These are phyloP conservation scores for Saccharomyces hybrid DNA, from an alignment of 1,139 yeast species.

Conservation along the genomic window DNA sequence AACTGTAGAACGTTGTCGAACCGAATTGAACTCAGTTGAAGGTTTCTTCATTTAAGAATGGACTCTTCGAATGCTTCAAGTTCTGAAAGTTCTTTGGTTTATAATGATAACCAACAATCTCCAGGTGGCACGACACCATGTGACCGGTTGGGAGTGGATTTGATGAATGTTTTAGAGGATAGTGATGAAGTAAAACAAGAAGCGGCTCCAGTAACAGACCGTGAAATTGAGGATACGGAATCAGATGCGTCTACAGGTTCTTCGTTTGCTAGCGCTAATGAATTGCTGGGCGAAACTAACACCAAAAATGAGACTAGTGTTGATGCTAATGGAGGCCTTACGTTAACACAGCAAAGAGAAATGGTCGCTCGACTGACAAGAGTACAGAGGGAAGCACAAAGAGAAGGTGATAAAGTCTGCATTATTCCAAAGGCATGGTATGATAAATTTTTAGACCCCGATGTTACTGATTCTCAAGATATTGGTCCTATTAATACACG, in stretches of 20 bases:
- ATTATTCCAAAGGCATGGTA: constrained; percentile 37
- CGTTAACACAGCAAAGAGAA: background rate
- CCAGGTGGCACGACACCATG: background rate
- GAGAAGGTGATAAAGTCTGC: constrained; percentile 32
- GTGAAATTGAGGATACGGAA: background rate
- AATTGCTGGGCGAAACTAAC: constrained; percentile 2
- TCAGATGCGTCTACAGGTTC: background rate
- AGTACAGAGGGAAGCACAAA: constrained; percentile 11
- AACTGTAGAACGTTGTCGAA: background rate
- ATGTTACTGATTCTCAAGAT: constrained; percentile 14
- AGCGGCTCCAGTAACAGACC: background rate
- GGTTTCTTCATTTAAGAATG: background rate
- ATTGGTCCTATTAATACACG: constrained; percentile 35
- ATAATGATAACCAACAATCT: background rate
- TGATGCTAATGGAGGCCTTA: background rate
- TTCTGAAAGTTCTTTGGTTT: background rate
- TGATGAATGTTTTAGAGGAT: background rate
- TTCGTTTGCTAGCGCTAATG: constrained; percentile 1
- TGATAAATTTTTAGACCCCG: constrained; percentile 26
- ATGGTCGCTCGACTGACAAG: constrained; percentile 7
- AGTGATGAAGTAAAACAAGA: background rate
- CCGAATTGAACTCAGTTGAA: background rate
- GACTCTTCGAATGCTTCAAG: background rate
- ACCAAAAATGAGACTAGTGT: background rate
- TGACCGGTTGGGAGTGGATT: background rate